Percentiles rank a stretch among this genome's conserved stretches.
These are phyloP conservation scores for Scedosporium apiospermum DNA, from an alignment of 2,329 filamentous ascomycete species.

Conservation along the genomic window DNA sequence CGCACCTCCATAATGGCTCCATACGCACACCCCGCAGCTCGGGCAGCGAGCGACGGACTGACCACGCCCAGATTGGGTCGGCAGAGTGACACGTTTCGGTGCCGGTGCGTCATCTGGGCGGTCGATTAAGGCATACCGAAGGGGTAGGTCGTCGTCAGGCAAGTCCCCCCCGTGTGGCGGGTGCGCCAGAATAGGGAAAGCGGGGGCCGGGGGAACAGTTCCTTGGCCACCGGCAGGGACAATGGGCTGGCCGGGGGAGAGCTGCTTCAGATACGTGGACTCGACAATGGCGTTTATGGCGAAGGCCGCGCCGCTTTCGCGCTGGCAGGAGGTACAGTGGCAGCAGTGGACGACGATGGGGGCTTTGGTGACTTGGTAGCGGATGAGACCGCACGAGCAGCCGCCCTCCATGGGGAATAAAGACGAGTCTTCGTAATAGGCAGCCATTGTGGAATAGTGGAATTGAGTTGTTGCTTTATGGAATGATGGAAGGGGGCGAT, in stretches of 20 bases:
- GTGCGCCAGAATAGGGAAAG: background rate
- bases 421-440: constrained; percentile 1
- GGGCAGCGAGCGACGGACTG: constrained; percentile 33
- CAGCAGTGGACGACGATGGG: constrained; percentile 35
- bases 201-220: background rate
- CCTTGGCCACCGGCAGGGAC: background rate
- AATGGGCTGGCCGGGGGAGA: background rate
- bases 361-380: constrained; percentile 25
- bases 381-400: background rate
- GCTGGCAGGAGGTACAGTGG: constrained; percentile 36
- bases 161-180: background rate
- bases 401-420: constrained; percentile 8
- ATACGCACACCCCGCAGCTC: constrained; percentile 28
- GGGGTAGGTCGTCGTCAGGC: background rate
- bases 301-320: constrained; percentile 29
- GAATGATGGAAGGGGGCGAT: too few species aligned
- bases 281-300: constrained; percentile 25
- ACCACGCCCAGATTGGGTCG: constrained; percentile 28
- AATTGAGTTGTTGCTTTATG: too few species aligned
- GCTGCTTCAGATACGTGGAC: background rate
- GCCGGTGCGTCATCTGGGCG: background rate
- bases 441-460: background rate
- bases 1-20: constrained; percentile 28
- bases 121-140: background rate
- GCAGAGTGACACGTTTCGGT: constrained; percentile 20